Base-by-base conservation (phyloP, 257 asterid genomes). In the Solanum verrucosum region DNA sequence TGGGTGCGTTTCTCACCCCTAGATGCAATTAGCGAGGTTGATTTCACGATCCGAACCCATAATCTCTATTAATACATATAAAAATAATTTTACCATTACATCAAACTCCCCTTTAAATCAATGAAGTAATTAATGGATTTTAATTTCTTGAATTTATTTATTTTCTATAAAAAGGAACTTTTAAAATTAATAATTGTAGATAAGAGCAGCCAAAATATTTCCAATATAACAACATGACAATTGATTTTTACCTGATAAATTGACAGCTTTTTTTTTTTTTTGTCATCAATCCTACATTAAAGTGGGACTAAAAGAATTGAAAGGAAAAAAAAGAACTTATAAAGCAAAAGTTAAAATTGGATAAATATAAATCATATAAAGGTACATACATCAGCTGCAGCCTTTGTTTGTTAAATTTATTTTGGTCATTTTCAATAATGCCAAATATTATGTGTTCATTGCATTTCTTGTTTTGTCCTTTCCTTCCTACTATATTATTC, bases 361-460 rank as follows among this genome's bases (percentile, higher is more conserved):
- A 87, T 81, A 90, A 88, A 90, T 87, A 86, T 74, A 63, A 65
- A 85, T 37, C 8, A 52, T 79, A 84, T 71, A 84, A 67, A 59
- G 75, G 72, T 44, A 84, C 86, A 71, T 35, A 70, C 85, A 87
- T 87, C 89, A 86, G 59, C 77, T 77, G 87, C 91, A 82, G 91
- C 89, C 90, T 87, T 89, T 90, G 87, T 70, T 91, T 16, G 88
- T 90, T 87, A 79, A 89, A 72, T 81, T 23, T 40, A 71, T 89
- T 87, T 89, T 83, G 87, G 90, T 77, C 56, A 77, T 85, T 89
- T 86, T 89, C 93, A 87, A 87, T 46, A 83, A 8, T 78, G 86
- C 90, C 93, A 88, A 29, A 16, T 16, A 46, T 37, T 40, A 72
- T 68, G 35, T 56, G 18, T 72, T 87, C 77, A 81, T 86, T 89